Percentiles rank a stretch among this genome's conserved stretches.
Conservation (phyloP, 805 yeast species). For the Wickerhamiella azymoides region DNA sequence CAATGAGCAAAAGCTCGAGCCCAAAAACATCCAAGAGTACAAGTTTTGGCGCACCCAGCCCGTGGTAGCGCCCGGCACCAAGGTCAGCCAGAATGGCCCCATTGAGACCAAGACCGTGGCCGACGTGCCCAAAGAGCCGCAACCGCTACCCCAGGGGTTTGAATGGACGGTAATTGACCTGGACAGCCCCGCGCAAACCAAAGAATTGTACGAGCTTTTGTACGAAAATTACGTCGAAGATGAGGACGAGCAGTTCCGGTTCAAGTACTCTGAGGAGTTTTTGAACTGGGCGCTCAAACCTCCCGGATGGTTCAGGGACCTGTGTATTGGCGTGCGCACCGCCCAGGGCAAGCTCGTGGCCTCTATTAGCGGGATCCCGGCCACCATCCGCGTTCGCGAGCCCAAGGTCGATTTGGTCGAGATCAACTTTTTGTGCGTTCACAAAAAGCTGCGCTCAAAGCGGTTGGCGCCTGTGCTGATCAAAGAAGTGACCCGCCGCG, state of each 20-base stretch:
- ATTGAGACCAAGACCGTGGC: constrained; percentile 62
- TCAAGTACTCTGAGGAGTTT: constrained; percentile 72
- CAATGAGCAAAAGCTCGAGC: constrained; percentile 11
- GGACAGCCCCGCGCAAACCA: constrained; percentile 38
- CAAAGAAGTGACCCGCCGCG: constrained; percentile 86
- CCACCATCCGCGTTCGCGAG: constrained; percentile 46
- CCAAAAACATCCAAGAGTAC: constrained; percentile 62
- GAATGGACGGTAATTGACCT: constrained; percentile 81
- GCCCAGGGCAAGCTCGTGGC: constrained; percentile 69
- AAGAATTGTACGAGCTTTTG: constrained; percentile 65
- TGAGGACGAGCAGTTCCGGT: constrained; percentile 79
- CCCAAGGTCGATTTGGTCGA: constrained; percentile 42
- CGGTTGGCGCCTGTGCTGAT: constrained; percentile 89
- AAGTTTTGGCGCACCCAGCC: constrained; percentile 99
- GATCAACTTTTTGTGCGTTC: constrained; percentile 87
- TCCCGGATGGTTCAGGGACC: constrained; percentile 81
- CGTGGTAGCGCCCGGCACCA: constrained; percentile 35
- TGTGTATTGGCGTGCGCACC: constrained; percentile 86
- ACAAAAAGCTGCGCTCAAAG: constrained; percentile 84
- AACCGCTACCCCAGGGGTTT: constrained; percentile 60
- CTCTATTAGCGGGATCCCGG: constrained; percentile 84
- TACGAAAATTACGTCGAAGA: constrained; percentile 93
- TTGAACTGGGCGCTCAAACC: constrained; percentile 87
- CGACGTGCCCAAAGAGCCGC: constrained; percentile 59
- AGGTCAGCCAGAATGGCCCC: constrained; percentile 78